Evolutionary conservation across 2,329 filamentous ascomycete species (phyloP).

Genomic region (Hymenoscyphus repandus): DNA sequence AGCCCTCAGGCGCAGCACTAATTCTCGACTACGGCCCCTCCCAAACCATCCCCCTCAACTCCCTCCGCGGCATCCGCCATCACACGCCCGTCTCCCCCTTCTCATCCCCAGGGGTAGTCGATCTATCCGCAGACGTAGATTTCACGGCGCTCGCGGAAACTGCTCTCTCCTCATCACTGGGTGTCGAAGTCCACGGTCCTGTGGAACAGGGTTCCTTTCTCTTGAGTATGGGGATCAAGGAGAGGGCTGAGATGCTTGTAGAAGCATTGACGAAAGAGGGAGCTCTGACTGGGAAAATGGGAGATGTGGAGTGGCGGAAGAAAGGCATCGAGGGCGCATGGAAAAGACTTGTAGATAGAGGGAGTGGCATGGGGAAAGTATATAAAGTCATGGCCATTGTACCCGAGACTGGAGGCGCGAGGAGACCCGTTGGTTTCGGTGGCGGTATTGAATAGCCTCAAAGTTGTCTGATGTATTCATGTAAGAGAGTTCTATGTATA

Average conservation of each 20-base stretch:
- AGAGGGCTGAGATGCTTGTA: constrained; percentile 66
- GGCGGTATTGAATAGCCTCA: constrained; percentile 45
- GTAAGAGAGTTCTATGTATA: no score
- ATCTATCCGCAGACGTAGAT: constrained; percentile 90
- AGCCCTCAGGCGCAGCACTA: constrained; percentile 83
- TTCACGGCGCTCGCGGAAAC: constrained; percentile 82
- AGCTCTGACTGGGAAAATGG: not conserved
- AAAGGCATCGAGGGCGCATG: constrained; percentile 67
- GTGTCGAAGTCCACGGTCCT: constrained; percentile 88
- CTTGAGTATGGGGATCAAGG: constrained; percentile 72
- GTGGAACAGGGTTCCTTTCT: constrained; percentile 81
- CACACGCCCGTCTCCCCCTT: constrained; percentile 79
- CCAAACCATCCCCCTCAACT: constrained; percentile 77
- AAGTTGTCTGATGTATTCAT: not conserved
- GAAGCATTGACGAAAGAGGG: constrained; percentile 34
- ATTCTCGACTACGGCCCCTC: constrained; percentile 91
- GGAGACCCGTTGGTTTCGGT: constrained; percentile 87
- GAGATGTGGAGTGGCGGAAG: constrained; percentile 42
- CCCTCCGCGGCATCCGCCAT: constrained; percentile 77
- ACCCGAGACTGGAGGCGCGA: constrained; percentile 68
- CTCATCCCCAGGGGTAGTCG: constrained; percentile 71
- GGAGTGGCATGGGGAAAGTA: constrained; percentile 84
- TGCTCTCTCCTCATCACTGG: constrained; percentile 67
- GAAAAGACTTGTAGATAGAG: constrained; percentile 77
- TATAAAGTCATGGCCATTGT: constrained; percentile 93